phyloP scores from a whole-genome alignment of 805 yeast species.

The Yamadazyma akitaensis region DNA sequence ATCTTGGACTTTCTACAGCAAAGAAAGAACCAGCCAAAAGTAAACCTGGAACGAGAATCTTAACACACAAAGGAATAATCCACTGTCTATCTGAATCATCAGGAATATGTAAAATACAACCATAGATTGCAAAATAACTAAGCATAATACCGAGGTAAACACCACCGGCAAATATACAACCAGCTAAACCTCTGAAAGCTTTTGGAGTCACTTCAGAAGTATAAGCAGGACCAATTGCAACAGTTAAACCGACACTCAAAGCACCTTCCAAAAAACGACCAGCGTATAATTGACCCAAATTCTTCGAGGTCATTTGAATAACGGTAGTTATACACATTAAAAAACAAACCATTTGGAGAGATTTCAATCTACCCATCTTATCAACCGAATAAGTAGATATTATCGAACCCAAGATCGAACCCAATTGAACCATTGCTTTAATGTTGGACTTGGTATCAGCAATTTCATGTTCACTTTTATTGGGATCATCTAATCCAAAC shows the following conservation, averaged over 20 bases:
- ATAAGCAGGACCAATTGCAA: slow-evolving; percentile 54
- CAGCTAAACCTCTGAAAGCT: slow-evolving; percentile 49
- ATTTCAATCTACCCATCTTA: slow-evolving; percentile 48
- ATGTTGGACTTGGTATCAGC: slow-evolving; percentile 52
- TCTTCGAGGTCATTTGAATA: slow-evolving; percentile 45
- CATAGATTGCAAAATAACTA: slow-evolving; percentile 50
- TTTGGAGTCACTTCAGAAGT: slow-evolving; percentile 53
- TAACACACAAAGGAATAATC: slow-evolving; percentile 50
- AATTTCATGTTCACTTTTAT: slow-evolving; percentile 28
- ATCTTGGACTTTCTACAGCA: slow-evolving; percentile 50
- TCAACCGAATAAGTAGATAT: slow-evolving; percentile 49
- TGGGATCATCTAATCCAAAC: slow-evolving; percentile 44
- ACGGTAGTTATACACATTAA: slow-evolving; percentile 45
- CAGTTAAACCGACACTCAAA: slow-evolving; percentile 54
- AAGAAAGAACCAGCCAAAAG: slow-evolving; percentile 41
- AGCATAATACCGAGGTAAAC: slow-evolving; percentile 54
- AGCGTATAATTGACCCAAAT: slow-evolving; percentile 50
- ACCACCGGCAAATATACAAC: slow-evolving; percentile 54
- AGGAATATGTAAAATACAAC: slow-evolving; percentile 46
- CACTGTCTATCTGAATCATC: slow-evolving; percentile 40
- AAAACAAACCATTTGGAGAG: slow-evolving; percentile 42
- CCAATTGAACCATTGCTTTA: slow-evolving; percentile 57
- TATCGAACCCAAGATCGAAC: slow-evolving; percentile 52
- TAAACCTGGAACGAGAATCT: slow-evolving; percentile 47
- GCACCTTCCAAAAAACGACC: slow-evolving; percentile 54